Percentiles rank a stretch among this genome's conserved stretches.
Conservation (phyloP, 2,329 filamentous ascomycete genomes). For the Claviceps paspali region DNA sequence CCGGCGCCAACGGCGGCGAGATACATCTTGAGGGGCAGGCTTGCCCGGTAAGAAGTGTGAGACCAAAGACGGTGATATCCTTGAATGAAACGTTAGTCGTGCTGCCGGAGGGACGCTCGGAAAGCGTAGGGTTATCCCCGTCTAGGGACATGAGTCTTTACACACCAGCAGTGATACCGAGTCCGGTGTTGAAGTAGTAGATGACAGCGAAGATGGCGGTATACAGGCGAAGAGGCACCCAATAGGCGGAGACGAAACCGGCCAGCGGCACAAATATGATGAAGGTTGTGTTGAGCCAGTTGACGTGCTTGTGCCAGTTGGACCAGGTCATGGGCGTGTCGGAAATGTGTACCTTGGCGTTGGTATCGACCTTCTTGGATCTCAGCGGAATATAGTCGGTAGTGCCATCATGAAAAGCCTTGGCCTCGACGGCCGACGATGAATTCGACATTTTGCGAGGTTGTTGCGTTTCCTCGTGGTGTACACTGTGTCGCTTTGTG, state of each 20-base stretch:
- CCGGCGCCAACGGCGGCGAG: slow-evolving; percentile 69
- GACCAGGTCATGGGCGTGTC: slow-evolving; percentile 63
- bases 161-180: slow-evolving; percentile 65
- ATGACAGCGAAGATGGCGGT: slow-evolving; percentile 58
- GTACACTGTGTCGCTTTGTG: not conserved
- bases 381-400: slow-evolving; percentile 39
- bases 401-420: slow-evolving; percentile 35
- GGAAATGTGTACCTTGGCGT: slow-evolving; percentile 68
- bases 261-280: slow-evolving; percentile 64
- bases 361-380: slow-evolving; percentile 28
- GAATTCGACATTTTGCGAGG: slow-evolving; percentile 4
- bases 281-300: slow-evolving; percentile 79
- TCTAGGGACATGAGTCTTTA: not conserved
- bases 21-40: slow-evolving; percentile 62
- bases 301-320: slow-evolving; percentile 87
- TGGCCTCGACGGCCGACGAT: slow-evolving; percentile 17
- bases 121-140: too few species aligned
- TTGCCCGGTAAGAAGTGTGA: slow-evolving; percentile 69
- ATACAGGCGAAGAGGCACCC: slow-evolving; percentile 58
- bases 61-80: slow-evolving; percentile 61
- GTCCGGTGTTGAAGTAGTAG: slow-evolving; percentile 74
- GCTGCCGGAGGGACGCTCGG: too few species aligned
- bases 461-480: not conserved
- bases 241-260: slow-evolving; percentile 60
- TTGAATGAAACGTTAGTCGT: slow-evolving; percentile 3